Evolutionary conservation across 441 rosid genomes (phyloP).

Genomic region (Biscutella auriculata): DNA sequence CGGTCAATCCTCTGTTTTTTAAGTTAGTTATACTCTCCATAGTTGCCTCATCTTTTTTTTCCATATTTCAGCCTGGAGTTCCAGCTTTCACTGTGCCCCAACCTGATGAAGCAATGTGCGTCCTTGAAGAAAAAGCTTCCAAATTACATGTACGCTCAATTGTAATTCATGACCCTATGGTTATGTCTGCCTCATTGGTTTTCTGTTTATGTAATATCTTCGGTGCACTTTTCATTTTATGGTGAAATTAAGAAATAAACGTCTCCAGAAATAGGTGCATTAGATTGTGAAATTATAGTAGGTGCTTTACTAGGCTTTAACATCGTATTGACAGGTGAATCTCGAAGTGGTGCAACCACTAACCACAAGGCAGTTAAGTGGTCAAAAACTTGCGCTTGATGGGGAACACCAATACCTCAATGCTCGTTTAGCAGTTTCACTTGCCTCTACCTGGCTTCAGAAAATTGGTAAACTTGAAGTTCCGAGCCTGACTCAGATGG

Average conservation of each 20-base stretch:
- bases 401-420: conserved; percentile 88
- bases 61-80: conserved; percentile 44
- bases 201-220: neutral
- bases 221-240: neutral
- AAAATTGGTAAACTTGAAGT: conserved; percentile 53
- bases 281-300: neutral
- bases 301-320: neutral
- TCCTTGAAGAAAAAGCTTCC: conserved; percentile 74
- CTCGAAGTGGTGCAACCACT: conserved; percentile 63
- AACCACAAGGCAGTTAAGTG: conserved; percentile 44
- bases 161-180: conserved; percentile 2
- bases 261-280: neutral
- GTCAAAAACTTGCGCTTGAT: conserved; percentile 71
- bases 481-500: conserved; percentile 35
- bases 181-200: neutral
- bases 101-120: conserved; percentile 90
- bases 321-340: conserved; percentile 41
- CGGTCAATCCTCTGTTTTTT: neutral
- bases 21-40: neutral
- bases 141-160: conserved; percentile 47
- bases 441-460: conserved; percentile 79
- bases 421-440: conserved; percentile 82
- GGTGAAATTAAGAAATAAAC: conserved; percentile 3
- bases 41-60: conserved; percentile 3
- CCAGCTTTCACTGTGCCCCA: conserved; percentile 92